Base-by-base conservation (phyloP, 371 early-diverging fungal genomes). In the Mucor ambiguus region DNA sequence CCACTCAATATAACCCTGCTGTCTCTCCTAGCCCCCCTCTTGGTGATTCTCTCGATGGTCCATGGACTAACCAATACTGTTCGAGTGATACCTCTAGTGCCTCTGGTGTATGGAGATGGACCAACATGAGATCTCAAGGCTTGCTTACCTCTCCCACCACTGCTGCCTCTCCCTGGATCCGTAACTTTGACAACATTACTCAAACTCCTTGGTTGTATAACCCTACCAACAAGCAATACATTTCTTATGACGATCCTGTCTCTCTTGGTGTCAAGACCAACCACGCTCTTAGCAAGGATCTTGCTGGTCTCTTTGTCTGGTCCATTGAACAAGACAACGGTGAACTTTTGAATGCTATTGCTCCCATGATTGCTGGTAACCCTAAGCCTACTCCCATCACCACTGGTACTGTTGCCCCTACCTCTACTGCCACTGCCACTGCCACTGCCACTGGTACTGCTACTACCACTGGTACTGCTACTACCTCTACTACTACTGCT, bases 141-240 rank as follows among this genome's bases (percentile, higher is more conserved):
- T 60, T 91, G 9, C 69, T 89, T 43, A 78, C 77, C 0, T 69
- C 72, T 3, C 71, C 82, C 3, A 84, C 85, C 3, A 81, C 80
- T 24, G 84, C 85, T 20, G 75, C 71, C 9, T 76, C 86, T 9
- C 84, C 85, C 18, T 91, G 91, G 91, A 63, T 88, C 26, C 83
- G 90, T 26, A 65, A 80, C 63, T 89, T 83, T 79, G 91, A 91
- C 32, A 68, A 78, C 2, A 68, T 66, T 24, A 80, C 86, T 3
- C 73, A 78, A 37, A 89, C 90, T 4, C 90, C 90, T 7, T 91
- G 90, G 90, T 72, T 91, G 54, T 88, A 86, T 63, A 89, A 87
- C 63, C 76, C 79, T 20, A 56, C 65, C 6, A 80, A 77, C 44
- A 87, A 83, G 61, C 73, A 71, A 32, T 88, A 84, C 54, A 81